These are phyloP conservation scores for Carallia brachiata DNA, from an alignment of 345 rosid species.

Conservation along the genomic window DNA sequence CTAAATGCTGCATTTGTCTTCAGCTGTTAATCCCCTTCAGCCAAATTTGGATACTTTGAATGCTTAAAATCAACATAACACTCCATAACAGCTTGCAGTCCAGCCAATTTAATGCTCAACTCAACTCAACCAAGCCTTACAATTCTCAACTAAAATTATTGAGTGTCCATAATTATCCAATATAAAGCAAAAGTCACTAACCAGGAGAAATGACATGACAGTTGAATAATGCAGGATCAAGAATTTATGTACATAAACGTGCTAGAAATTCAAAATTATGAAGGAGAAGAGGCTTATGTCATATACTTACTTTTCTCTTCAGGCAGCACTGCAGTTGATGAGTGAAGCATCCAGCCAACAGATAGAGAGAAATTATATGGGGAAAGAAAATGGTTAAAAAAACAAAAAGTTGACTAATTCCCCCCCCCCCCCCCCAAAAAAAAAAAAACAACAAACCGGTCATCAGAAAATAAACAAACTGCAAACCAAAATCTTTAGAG, in stretches of 20 bases:
- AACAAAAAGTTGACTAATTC: slow-evolving; percentile 1
- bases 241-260: not conserved
- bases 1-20: not conserved
- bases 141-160: not conserved
- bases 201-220: not conserved
- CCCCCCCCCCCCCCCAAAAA: not conserved
- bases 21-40: not conserved
- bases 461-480: not conserved
- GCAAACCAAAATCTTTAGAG: not conserved
- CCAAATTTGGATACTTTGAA: not conserved
- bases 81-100: not conserved
- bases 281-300: slow-evolving; percentile 7
- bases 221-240: too few relatives aligned
- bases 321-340: slow-evolving; percentile 72
- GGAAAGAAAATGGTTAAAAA: slow-evolving; percentile 2
- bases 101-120: not conserved
- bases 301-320: slow-evolving; percentile 81
- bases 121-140: not conserved
- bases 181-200: not conserved
- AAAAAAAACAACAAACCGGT: too few relatives aligned
- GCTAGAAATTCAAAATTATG: not conserved
- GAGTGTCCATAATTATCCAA: not conserved
- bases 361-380: slow-evolving; percentile 29
- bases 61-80: not conserved
- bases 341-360: slow-evolving; percentile 38